Evolutionary conservation across 2,329 filamentous ascomycete species (phyloP), one percentile per base, ranked within the genome.

Genomic region (Fusarium euwallaceae): DNA sequence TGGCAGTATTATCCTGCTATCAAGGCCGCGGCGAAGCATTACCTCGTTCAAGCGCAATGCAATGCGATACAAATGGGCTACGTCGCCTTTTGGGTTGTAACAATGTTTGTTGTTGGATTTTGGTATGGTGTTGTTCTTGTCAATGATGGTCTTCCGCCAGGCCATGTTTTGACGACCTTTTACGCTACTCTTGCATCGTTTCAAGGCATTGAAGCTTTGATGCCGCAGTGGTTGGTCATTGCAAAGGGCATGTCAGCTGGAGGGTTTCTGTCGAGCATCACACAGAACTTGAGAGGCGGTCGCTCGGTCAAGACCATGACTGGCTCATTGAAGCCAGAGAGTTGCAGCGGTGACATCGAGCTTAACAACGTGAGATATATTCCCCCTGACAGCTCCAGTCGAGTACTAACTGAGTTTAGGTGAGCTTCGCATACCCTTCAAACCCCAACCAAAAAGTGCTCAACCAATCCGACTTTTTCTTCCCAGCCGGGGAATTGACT

Each of bases 21-120:
- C 34, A 85, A 86, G 53, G 82, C 84, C 8, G 92, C 94, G 1
- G 90, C 90, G 24, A 82, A 81, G 2, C 88, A 89, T 62, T 97
- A 95, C 75, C 83, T 91, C 12, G 84, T 88, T 17, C 94, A 96
- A 79, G 93, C 93, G 1, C 87, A 89, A 55, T 87, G 90, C 17
- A 93, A 91, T 74, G 91, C 93, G 1, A 80, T 91, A 4, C 95
- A 98, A 78, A 91, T 94, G 78, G 92, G 92, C 0, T 89, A 93
- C 58, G 88, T 94, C 61, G 92, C 92, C 56, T 90, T 97, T 75
- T 91, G 95, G 85, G 91, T 93, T 34, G 88, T 95, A 4, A 87
- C 87, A 2, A 91, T 98, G 80, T 98, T 98, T 75, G 92, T 97
- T 0, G 89, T 95, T 67, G 95, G 95, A 0, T 98, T 98, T 79